These are phyloP conservation scores for Cyanodermella asteris DNA, from an alignment of 2,329 filamentous ascomycete genomes.

Conservation along the genomic window DNA sequence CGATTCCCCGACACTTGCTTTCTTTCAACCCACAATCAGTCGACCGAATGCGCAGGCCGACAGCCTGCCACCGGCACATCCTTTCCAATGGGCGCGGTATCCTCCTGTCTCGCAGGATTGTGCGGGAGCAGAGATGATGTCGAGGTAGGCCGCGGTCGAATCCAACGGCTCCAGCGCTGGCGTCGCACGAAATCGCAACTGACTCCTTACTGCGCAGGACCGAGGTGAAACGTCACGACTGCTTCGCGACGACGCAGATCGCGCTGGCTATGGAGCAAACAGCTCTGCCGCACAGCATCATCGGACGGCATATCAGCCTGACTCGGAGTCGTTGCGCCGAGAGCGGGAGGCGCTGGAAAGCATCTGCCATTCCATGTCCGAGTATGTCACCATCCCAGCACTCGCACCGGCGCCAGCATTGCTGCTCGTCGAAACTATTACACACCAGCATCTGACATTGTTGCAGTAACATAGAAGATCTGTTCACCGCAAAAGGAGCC, in stretches of 20 bases:
- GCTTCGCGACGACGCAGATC: conserved; percentile 23
- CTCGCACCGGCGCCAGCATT: no score
- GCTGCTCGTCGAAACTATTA: no score
- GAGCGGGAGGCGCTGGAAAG: conserved; percentile 23
- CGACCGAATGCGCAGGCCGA: no score
- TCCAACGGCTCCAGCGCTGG: conserved; percentile 1
- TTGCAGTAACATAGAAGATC: no score
- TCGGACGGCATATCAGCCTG: conserved; percentile 12
- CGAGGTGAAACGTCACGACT: conserved; percentile 22
- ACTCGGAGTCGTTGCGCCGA: conserved; percentile 20
- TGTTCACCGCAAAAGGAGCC: no score
- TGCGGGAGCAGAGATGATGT: conserved; percentile 18
- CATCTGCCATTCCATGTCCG: conserved; percentile 24
- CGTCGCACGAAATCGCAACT: conserved; percentile 6
- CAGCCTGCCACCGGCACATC: no score
- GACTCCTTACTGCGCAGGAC: conserved; percentile 9
- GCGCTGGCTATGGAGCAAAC: conserved; percentile 18
- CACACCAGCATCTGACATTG: no score
- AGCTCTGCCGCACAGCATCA: conserved; percentile 10
- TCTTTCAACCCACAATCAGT: no score
- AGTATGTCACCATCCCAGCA: no score
- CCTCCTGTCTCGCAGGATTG: conserved; percentile 19
- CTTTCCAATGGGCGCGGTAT: conserved; percentile 19
- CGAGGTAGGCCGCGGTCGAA: conserved; percentile 5
- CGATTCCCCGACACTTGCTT: no score